phyloP scores from a whole-genome alignment of 495 filamentous ascomycete genomes.

The Bathelium albidoporum region DNA sequence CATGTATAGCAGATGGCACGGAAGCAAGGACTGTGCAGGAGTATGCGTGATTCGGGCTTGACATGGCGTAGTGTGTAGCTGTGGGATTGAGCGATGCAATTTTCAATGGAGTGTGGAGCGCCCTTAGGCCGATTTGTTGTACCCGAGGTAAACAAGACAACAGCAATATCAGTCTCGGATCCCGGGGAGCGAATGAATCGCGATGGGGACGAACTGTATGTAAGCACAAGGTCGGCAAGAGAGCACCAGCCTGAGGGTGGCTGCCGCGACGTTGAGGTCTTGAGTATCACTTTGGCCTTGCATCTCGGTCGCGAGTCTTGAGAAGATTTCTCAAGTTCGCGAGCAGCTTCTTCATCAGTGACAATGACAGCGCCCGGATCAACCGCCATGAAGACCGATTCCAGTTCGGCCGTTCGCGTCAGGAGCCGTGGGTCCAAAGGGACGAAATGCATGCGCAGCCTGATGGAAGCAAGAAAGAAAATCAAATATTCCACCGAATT shows the following conservation, averaged over 20 bases:
- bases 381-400: not conserved
- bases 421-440: conserved; percentile 1
- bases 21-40: not conserved
- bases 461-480: conserved; percentile 1
- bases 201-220: not conserved
- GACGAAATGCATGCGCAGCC: not conserved
- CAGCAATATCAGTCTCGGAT: not conserved
- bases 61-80: not conserved
- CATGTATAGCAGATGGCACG: not conserved
- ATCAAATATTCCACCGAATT: not conserved
- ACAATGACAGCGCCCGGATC: not conserved
- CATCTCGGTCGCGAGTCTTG: not conserved
- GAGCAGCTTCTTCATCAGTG: not conserved
- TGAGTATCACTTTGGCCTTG: not conserved
- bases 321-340: not conserved
- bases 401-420: not conserved
- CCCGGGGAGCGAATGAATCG: not conserved
- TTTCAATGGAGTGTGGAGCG: not conserved
- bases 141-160: conserved; percentile 7
- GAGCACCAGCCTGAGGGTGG: not conserved
- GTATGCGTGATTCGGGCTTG: not conserved
- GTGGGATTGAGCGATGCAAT: not conserved
- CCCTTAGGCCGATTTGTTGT: conserved; percentile 9
- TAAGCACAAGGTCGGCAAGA: not conserved
- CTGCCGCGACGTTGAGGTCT: not conserved